Base-by-base conservation (phyloP, 139 green algal species). In the Raphidocelis subcapitata region DNA sequence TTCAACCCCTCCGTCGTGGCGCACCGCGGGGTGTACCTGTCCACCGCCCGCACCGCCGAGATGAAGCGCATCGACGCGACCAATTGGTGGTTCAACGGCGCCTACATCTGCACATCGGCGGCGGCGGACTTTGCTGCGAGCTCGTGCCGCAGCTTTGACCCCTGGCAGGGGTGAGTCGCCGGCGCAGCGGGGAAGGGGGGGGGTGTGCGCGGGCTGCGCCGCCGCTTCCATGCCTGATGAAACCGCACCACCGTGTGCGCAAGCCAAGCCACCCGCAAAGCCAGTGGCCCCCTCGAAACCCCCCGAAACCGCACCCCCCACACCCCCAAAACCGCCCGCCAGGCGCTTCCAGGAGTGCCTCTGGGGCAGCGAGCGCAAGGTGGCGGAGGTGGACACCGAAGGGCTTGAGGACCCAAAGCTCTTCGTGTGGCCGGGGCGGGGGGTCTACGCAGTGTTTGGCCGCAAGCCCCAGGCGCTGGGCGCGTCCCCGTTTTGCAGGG, bases 81-180 rank as follows among this genome's bases (percentile, higher is more conserved):
- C 28, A 72, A 71, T 31, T 77, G 71, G 71, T 49, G 41, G 41
- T 49, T 49, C 41, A 49, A 49, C 12, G 32, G 41, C 14, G 60
- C 24, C 28, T 77, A 77, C 49, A 65, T 77, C 23, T 77, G 71
- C 62, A 77, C 65, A 61, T 65, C 46, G 46, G 59, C 62, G 15
- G 41, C 37, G 18, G 14, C 57, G 24, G 37, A 69, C 44, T 77
- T 77, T 62, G 67, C 44, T n/a, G 28, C 36, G 24, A 61, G 71
- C 23, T 69, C 56, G 47, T 77, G 71, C 62, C 49, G 71, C 32
- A 77, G 71, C 49, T 77, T 77, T 69, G 51, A 69, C 61, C 67
- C 51, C 15, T 67, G 67, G 67, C 68, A 76, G 36, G 62, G 75
- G 65, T 75, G 65, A 67, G 55, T 23, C 8, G 41, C n/a, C n/a